These are phyloP conservation scores for Tricholoma hemisulphureum DNA, from an alignment of 768 basidiomycete genomes.

Conservation along the genomic window DNA sequence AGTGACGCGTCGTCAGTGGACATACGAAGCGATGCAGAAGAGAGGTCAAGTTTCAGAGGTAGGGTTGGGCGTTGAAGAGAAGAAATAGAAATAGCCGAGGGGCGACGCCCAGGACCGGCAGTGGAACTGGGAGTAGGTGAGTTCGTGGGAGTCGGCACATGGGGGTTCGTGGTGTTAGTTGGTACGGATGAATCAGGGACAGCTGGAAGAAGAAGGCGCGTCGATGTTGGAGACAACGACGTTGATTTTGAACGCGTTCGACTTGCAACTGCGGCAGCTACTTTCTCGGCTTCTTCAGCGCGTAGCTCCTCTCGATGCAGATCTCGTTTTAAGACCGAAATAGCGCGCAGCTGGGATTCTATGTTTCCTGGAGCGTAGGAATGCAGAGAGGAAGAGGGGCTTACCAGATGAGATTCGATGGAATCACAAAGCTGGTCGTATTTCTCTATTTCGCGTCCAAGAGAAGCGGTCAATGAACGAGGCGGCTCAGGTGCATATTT, in stretches of 20 bases:
- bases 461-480: slow-evolving; percentile 56
- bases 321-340: slow-evolving; percentile 71
- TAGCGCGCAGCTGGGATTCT: slow-evolving; percentile 59
- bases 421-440: slow-evolving; percentile 80
- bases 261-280: slow-evolving; percentile 28
- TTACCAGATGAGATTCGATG: slow-evolving; percentile 69
- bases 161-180: slow-evolving; percentile 8
- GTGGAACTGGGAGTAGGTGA: slow-evolving; percentile 34
- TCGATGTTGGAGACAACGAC: slow-evolving; percentile 24
- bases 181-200: slow-evolving; percentile 6
- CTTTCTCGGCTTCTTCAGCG: slow-evolving; percentile 38
- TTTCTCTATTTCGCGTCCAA: slow-evolving; percentile 73
- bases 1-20: slow-evolving; percentile 60
- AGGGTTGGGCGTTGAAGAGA: slow-evolving; percentile 71
- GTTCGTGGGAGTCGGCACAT: slow-evolving; percentile 29
- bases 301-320: slow-evolving; percentile 59
- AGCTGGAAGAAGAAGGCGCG: slow-evolving; percentile 15
- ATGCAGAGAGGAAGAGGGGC: slow-evolving; percentile 19
- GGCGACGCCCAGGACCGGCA: slow-evolving; percentile 49
- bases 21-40: slow-evolving; percentile 63
- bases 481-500: slow-evolving; percentile 62
- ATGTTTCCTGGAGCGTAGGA: slow-evolving; percentile 1
- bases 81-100: slow-evolving; percentile 77
- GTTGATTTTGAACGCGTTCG: slow-evolving; percentile 22
- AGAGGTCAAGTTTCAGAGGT: slow-evolving; percentile 79